Percentiles rank a stretch among this genome's conserved stretches.
Conservation (phyloP, 371 early-diverging fungal genomes). For the Haplosporangium sp. region DNA sequence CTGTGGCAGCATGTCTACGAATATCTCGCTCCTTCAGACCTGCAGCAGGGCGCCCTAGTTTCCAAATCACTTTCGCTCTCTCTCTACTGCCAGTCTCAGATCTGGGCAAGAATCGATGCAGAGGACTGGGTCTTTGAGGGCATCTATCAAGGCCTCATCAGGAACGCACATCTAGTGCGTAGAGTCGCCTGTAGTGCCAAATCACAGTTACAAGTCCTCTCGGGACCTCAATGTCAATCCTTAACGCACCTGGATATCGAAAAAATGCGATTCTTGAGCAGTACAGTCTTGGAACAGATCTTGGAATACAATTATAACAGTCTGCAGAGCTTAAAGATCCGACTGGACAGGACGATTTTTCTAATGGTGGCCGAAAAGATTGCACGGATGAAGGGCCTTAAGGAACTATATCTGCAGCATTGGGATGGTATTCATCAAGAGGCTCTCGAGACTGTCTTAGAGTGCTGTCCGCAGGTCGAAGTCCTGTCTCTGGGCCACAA, state of each 20-base stretch:
- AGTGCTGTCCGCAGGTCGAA: slow-evolving; percentile 24
- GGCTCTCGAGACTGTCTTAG: slow-evolving; percentile 15
- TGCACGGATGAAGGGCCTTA: slow-evolving; percentile 18
- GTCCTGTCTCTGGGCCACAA: slow-evolving; percentile 29
- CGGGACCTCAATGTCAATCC: slow-evolving; percentile 9
- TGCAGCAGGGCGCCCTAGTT: slow-evolving; percentile 33
- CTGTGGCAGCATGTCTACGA: slow-evolving; percentile 30
- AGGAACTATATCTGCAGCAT: slow-evolving; percentile 36
- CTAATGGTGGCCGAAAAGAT: slow-evolving; percentile 13
- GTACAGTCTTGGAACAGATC: slow-evolving; percentile 17
- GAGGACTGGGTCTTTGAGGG: slow-evolving; percentile 40
- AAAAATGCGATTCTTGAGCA: slow-evolving; percentile 27
- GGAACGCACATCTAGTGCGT: slow-evolving; percentile 19
- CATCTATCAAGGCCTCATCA: slow-evolving; percentile 18
- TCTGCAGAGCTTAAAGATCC: slow-evolving; percentile 17
- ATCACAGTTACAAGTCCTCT: slow-evolving; percentile 9
- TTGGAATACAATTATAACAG: slow-evolving; percentile 15
- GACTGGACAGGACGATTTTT: slow-evolving; percentile 23
- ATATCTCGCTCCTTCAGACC: slow-evolving; percentile 14
- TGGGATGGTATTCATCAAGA: slow-evolving; percentile 36
- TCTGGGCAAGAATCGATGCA: slow-evolving; percentile 22
- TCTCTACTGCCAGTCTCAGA: slow-evolving; percentile 35
- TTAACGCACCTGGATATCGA: slow-evolving; percentile 36
- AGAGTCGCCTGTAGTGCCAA: slow-evolving; percentile 17
- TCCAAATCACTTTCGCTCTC: slow-evolving; percentile 16